Base-by-base conservation (phyloP, 768 basidiomycete species). In the Mycena crocata region DNA sequence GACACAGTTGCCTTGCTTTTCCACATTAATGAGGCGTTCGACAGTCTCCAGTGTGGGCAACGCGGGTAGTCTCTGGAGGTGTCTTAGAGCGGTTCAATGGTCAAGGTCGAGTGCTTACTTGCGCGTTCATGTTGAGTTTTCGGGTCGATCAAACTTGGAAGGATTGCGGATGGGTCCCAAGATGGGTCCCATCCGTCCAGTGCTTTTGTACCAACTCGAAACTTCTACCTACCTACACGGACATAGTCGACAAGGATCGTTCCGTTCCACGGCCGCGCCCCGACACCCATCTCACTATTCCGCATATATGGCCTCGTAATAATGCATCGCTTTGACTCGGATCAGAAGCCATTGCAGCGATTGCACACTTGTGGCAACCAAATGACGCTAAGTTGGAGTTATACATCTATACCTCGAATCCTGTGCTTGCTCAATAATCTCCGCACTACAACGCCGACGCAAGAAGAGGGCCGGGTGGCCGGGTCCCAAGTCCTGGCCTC, bases 1-100 rank as follows among this genome's bases (percentile, higher is more conserved):
- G 37, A 98, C 88, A 74, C 94, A 94, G 76, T 99, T 99, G 76
- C 96, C 96, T 62, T 82, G 85, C 78, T 94, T 93, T 77, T 95
- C 92, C 46, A 88, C 85, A 56, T 93, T 82, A 62, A 96, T 89
- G 65, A 96, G 86, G 69, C 86, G 86, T 78, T 94, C 91, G 55
- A 96, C 87, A 28, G 84, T 83, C n/a, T 88, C 85, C 35, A 95
- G 84, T 23, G 94, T 83, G 10, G 95, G 95, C 66, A 82, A 83
- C 21, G 91, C 89, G 24, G 86, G 84, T 42, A 94, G 79, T 76
- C 85, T 91, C 92, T 93, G 63, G 9, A 51, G 6, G 34, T 56
- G 19, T 51, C 28, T 57, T 28, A 62, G 57, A 15, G 44, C 21
- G 56, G 57, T 37, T 49, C 60, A 52, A 23, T 64, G 49, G 50